Evolutionary conservation across 129 eudicot genomes (phyloP).

Genomic region (Glebionis coronaria): DNA sequence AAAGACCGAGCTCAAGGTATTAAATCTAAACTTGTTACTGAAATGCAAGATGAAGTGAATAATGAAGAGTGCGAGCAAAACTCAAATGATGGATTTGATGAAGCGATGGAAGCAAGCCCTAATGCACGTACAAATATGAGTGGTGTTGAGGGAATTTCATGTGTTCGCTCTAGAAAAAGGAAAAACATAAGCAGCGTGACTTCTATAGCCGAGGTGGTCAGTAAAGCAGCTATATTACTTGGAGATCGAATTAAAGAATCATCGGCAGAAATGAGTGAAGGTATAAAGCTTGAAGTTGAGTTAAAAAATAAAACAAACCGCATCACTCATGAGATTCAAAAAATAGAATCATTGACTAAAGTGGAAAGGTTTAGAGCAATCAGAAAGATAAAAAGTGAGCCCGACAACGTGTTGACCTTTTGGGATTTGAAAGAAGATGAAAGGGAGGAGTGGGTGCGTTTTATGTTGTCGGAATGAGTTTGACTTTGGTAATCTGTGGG

Average conservation of each 20-base stretch:
- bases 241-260: neutral
- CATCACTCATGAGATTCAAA: neutral
- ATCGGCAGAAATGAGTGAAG: neutral
- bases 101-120: too few species aligned
- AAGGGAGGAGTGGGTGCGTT: neutral
- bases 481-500: neutral
- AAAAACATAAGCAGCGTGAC: neutral
- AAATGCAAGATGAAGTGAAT: too few species aligned
- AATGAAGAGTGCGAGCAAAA: too few species aligned
- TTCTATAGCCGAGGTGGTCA: neutral
- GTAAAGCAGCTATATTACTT: neutral
- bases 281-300: neutral
- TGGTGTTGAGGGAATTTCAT: neutral
- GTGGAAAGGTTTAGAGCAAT: neutral
- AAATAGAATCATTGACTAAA: neutral
- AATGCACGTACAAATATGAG: too few species aligned
- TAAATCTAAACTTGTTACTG: too few species aligned
- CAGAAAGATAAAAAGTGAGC: neutral
- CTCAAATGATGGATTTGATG: too few species aligned
- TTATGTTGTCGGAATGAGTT: neutral
- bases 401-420: neutral
- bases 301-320: neutral
- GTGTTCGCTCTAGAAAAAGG: neutral
- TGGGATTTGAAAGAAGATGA: neutral
- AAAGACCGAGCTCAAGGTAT: too few species aligned